Conservation (phyloP, 257 asterid species). For the Datura wrightii region DNA sequence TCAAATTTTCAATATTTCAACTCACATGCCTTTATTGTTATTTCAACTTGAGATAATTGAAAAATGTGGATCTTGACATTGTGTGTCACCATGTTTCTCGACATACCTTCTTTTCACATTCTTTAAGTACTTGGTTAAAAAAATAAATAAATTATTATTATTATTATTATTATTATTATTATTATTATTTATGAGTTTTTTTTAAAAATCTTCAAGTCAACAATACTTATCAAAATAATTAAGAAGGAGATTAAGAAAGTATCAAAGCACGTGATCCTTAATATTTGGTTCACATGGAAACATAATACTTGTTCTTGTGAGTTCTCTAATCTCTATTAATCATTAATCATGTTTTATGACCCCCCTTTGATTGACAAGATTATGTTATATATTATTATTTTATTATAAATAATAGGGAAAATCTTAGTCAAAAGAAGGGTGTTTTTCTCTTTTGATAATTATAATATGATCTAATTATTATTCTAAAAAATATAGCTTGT, state of each 20-base stretch:
- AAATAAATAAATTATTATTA: too few relatives aligned
- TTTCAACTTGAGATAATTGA: background rate
- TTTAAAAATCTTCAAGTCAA: constrained; percentile 42
- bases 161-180: background rate
- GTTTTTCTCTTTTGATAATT: background rate
- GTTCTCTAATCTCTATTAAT: constrained; percentile 31
- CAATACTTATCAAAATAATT: background rate
- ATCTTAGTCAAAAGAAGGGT: constrained; percentile 31
- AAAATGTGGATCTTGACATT: constrained; percentile 14
- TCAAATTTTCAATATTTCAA: background rate
- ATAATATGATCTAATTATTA: background rate
- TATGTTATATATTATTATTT: too few relatives aligned
- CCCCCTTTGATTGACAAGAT: constrained; percentile 32
- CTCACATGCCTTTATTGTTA: background rate
- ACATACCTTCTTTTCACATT: background rate
- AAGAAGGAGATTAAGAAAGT: constrained; percentile 29
- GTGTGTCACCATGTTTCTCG: background rate
- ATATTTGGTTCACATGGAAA: constrained; percentile 40
- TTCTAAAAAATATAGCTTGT: background rate
- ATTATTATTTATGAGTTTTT: background rate
- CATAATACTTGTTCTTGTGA: constrained; percentile 27
- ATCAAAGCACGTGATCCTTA: constrained; percentile 39
- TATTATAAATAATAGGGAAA: background rate
- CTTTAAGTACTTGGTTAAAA: background rate
- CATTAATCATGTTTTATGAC: constrained; percentile 26